phyloP scores from a whole-genome alignment of 257 asterid species.

The Solanum gandarillasii region DNA sequence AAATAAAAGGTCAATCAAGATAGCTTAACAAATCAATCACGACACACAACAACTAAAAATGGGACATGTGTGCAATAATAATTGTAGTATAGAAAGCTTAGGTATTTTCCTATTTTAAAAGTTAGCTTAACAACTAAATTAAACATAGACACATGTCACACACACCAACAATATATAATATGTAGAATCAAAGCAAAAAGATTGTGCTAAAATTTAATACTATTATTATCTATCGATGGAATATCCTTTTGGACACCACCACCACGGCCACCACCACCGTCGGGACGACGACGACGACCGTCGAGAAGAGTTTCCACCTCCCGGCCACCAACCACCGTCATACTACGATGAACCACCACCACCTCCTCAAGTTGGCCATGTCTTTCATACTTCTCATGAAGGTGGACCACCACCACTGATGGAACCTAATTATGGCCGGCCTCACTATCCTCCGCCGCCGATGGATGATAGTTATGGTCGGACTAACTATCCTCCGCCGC shows the following conservation, averaged over 20 bases:
- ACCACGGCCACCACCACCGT: slow-evolving; percentile 12
- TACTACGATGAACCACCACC: slow-evolving; percentile 9
- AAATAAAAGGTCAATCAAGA: not conserved
- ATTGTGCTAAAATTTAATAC: not conserved
- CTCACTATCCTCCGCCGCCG: slow-evolving; percentile 3
- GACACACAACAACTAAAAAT: too few species aligned
- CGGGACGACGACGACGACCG: not conserved
- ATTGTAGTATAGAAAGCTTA: too few species aligned
- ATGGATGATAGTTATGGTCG: not conserved
- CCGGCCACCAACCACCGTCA: slow-evolving; percentile 7
- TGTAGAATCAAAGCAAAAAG: not conserved
- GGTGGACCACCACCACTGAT: slow-evolving; percentile 13
- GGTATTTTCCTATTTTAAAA: too few species aligned
- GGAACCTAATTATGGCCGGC: not conserved
- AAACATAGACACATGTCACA: not conserved
- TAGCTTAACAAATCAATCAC: not conserved
- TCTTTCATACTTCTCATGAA: slow-evolving; percentile 19
- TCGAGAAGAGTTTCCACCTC: slow-evolving; percentile 18
- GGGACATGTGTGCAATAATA: too few species aligned
- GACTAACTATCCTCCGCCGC: not conserved
- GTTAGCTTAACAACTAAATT: not conserved
- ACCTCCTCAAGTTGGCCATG: slow-evolving; percentile 22
- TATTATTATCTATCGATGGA: not conserved
- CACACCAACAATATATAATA: not conserved
- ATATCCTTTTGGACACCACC: slow-evolving; percentile 17